These are phyloP conservation scores for Rhododendron griersonianum DNA, from an alignment of 148 eudicot genomes.

Conservation along the genomic window DNA sequence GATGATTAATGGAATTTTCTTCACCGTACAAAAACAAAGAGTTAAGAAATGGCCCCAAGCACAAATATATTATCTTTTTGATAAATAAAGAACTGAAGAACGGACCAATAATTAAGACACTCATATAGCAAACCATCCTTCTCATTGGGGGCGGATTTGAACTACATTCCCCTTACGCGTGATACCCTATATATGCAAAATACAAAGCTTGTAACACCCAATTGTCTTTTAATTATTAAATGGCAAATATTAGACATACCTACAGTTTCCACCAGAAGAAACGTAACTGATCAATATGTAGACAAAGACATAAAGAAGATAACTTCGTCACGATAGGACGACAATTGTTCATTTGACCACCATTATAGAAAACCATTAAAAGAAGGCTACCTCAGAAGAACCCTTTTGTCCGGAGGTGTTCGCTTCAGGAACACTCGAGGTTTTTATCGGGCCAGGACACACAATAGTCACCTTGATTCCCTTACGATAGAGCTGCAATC, in stretches of 20 bases:
- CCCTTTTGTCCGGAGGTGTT: conserved; percentile 37
- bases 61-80: neutral
- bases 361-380: neutral
- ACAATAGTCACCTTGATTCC: conserved; percentile 91
- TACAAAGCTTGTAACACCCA: neutral
- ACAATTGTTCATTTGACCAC: neutral
- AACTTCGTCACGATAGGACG: neutral
- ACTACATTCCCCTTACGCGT: neutral
- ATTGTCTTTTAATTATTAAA: neutral
- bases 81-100: neutral
- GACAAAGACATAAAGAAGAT: neutral
- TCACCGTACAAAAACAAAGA: neutral
- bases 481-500: conserved; percentile 59
- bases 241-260: neutral
- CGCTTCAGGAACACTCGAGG: conserved; percentile 42
- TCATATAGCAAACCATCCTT: neutral
- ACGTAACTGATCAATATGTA: neutral
- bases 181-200: neutral
- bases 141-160: neutral
- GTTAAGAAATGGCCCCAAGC: neutral
- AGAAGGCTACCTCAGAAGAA: conserved; percentile 48
- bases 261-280: neutral
- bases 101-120: neutral
- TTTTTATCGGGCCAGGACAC: conserved; percentile 92
- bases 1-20: neutral